Conservation (phyloP, 2,329 filamentous ascomycete species). For the Beauveria brongniartii region DNA sequence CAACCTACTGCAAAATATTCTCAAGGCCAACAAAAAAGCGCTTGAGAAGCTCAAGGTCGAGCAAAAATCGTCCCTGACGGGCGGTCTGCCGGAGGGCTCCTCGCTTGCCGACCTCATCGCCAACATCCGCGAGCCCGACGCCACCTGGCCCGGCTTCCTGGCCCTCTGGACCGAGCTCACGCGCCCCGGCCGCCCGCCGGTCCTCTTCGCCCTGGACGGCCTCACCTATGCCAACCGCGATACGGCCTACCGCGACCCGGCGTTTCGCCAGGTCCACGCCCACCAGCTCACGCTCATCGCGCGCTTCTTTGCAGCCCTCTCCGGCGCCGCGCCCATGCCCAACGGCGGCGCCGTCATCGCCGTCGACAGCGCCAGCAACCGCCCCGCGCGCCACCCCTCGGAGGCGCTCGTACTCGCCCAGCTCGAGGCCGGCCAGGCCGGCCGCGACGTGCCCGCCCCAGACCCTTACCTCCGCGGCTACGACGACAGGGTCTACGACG, state of each 20-base stretch:
- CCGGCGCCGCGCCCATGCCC: conserved; percentile 45
- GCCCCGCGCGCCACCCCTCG: conserved; percentile 47
- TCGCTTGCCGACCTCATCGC: conserved; percentile 62
- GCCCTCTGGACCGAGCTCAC: conserved; percentile 74
- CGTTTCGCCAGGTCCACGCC: conserved; percentile 70
- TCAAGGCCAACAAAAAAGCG: conserved; percentile 61
- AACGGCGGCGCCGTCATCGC: conserved; percentile 78
- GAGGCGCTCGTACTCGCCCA: conserved; percentile 61
- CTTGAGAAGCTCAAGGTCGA: conserved; percentile 44
- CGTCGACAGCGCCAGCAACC: conserved; percentile 66
- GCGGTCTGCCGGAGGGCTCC: conserved; percentile 42
- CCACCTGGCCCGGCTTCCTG: conserved; percentile 72
- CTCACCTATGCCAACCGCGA: conserved; percentile 73
- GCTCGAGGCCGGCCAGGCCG: conserved; percentile 37
- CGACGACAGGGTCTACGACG: conserved; percentile 47
- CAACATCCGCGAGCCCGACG: conserved; percentile 65
- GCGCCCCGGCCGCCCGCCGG: conserved; percentile 41
- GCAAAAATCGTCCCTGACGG: conserved; percentile 35
- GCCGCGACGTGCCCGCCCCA: conserved; percentile 29
- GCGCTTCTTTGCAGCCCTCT: conserved; percentile 66
- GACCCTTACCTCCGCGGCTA: conserved; percentile 50
- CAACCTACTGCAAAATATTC: conserved; percentile 63
- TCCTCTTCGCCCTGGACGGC: conserved; percentile 73
- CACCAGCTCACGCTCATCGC: conserved; percentile 73
- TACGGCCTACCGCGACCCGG: conserved; percentile 65